Evolutionary conservation across 1,139 yeast genomes (phyloP), one percentile per base, ranked within the genome.

Genomic region (Wickerhamomyces sp.): DNA sequence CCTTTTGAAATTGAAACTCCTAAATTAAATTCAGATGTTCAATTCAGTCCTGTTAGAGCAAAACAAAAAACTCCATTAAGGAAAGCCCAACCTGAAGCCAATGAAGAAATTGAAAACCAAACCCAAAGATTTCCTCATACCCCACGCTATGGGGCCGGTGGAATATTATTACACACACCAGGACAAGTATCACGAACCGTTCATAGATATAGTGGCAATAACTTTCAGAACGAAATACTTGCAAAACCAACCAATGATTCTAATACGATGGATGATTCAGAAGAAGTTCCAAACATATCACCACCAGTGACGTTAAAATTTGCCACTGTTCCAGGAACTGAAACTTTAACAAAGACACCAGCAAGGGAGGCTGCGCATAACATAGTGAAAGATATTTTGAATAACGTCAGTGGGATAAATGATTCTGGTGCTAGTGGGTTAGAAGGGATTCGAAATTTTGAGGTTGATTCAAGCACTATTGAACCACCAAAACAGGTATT

Each of bases 41-140:
- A 66, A 61, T 39, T 63, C 64, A 54, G 57, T 33, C 61, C 61
- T 1, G 37, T 42, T 7, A 49, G 41, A 41, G 26, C 34, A n/a
- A 44, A 33, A 26, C 23, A 11, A 30, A 31, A 33, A n/a, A 15
- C 34, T 6, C 18, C 37, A 9, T 45, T 55, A 2, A 52, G 54
- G 11, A 34, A 44, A 35, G 42, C 46, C 32, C 45, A 41, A 18
- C 23, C 23, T 18, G 23, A 18, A 42, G 10, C 43, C 11, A 18
- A 37, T 36, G 36, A 39, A 27, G 41, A 43, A 5, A 54, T 51
- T 14, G 47, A 42, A 11, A 44, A 47, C 23, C 45, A 47, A 10
- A 55, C 60, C 8, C 78, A 73, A 46, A 58, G 79, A 47, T 76
- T 76, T 49, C 81, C 81, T 1, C 63, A 72, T 41, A 74, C 82